Conservation (phyloP, 2,329 filamentous ascomycete species). For the Raffaelea ambrosiae region DNA sequence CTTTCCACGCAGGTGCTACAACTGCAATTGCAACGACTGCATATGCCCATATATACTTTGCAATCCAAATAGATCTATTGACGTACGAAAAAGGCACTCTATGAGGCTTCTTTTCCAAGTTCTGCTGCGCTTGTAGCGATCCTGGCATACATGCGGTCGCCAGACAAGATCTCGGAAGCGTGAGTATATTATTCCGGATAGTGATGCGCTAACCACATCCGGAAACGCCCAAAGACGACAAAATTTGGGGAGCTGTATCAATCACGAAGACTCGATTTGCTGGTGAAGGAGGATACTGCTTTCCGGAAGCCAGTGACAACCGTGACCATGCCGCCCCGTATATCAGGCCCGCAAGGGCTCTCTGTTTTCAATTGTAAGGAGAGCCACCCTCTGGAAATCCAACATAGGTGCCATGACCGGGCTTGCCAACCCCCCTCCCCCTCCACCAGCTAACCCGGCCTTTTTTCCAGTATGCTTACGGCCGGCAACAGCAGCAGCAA, state of each 20-base stretch:
- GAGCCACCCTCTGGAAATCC: no score
- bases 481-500: constrained; percentile 29
- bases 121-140: no score
- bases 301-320: background rate
- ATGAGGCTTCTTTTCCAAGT: no score
- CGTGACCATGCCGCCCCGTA: constrained; percentile 57
- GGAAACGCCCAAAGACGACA: background rate
- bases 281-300: background rate
- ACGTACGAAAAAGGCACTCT: no score
- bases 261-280: constrained; percentile 5
- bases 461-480: constrained; percentile 48
- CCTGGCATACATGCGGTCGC: no score
- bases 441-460: background rate
- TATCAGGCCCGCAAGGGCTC: constrained; percentile 52
- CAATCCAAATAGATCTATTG: no score
- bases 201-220: constrained; percentile 1
- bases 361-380: constrained; percentile 54
- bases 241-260: constrained; percentile 9
- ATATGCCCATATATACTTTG: no score
- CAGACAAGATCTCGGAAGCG: background rate
- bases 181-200: constrained; percentile 4
- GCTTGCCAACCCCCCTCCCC: background rate
- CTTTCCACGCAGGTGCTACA: no score
- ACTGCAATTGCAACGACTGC: no score
- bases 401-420: no score